Base-by-base conservation (phyloP, 352 stramenopile species). In the Pythium dissimile region DNA sequence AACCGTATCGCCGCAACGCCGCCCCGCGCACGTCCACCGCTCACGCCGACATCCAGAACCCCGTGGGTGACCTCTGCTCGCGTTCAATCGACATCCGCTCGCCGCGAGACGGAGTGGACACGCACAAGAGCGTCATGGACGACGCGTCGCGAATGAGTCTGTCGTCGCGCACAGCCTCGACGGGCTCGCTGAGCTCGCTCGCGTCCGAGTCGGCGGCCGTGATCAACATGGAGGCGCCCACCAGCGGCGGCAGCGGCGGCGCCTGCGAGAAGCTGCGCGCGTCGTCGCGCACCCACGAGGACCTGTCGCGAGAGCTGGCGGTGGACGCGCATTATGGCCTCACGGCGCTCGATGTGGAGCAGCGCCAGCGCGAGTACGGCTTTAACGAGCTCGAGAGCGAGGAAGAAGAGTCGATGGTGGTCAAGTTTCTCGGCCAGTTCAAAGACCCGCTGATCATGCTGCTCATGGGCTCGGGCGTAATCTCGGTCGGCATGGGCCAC, bases 391-490 rank as follows among this genome's bases (percentile, higher is more conserved):
- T 93, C n/a, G 76, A 71, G 56, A 73, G 54, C 18, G 80, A 89
- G 21, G 80, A 90, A 47, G 75, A 89, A 58, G 84, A 90, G 51
- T 92, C 89, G 20, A 79, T 98, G n/a, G 41, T 97, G 26, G 57
- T 79, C 32, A 97, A 97, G 59, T 97, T 98, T 58, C 27, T 88
- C 13, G 84, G 81, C 27, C 96, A 99, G 75, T 94, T 99, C 66
- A 98, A 98, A 66, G 96, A 99, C 69, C 96, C 96, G 13, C 76
- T 99, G 7, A 98, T 98, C 67, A 59, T 98, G 56, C 87, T 99
- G 69, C 82, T 99, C 30, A 83, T 99, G 54, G 88, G 78, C 13
- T 98, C 88, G 0, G 95, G 94, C 2, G 66, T 77, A 5, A 79
- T 99, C 46, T 98, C 90, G 32, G 67, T 98, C 11, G 52, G 87